Evolutionary conservation across 768 basidiomycete species (phyloP).

Genomic region (Hortiboletus campestris): DNA sequence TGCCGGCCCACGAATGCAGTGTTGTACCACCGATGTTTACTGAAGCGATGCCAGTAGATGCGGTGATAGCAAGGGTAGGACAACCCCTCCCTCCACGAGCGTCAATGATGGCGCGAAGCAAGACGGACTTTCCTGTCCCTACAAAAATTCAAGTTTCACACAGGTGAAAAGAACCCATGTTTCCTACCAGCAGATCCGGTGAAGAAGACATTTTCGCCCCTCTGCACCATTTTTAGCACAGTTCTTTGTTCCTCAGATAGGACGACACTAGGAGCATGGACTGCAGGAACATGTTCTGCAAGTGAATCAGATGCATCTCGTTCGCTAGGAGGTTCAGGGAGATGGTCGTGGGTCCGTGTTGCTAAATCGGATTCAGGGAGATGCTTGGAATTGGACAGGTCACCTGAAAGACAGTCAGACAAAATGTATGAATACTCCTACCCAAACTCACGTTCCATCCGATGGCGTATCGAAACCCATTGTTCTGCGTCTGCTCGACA

Average conservation of each 20-base stretch:
- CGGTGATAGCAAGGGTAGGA: conserved; percentile 65
- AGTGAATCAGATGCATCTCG: not conserved
- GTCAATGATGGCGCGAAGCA: conserved; percentile 72
- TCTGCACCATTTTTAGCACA: conserved; percentile 53
- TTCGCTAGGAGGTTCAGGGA: not conserved
- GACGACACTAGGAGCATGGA: conserved; percentile 20
- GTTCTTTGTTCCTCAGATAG: conserved; percentile 53
- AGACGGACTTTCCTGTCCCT: conserved; percentile 84
- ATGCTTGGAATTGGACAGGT: not conserved
- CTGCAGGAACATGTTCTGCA: not conserved
- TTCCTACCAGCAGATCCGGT: conserved; percentile 73
- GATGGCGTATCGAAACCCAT: conserved; percentile 38
- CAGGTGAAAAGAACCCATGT: not conserved
- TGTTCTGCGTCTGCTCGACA: conserved; percentile 45
- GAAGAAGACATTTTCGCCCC: conserved; percentile 73
- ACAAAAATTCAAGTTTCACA: conserved; percentile 2
- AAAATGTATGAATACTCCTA: not conserved
- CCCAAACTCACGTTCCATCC: conserved; percentile 18
- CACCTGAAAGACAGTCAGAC: conserved; percentile 9
- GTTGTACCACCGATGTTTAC: conserved; percentile 82
- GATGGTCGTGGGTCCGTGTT: not conserved
- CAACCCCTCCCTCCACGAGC: conserved; percentile 38
- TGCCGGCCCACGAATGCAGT: conserved; percentile 80
- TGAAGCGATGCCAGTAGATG: conserved; percentile 76
- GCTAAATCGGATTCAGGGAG: not conserved